Percentiles rank a stretch among this genome's conserved stretches.
phyloP scores from a whole-genome alignment of 1,284 basidiomycete species.

The Polyporus tsugae region DNA sequence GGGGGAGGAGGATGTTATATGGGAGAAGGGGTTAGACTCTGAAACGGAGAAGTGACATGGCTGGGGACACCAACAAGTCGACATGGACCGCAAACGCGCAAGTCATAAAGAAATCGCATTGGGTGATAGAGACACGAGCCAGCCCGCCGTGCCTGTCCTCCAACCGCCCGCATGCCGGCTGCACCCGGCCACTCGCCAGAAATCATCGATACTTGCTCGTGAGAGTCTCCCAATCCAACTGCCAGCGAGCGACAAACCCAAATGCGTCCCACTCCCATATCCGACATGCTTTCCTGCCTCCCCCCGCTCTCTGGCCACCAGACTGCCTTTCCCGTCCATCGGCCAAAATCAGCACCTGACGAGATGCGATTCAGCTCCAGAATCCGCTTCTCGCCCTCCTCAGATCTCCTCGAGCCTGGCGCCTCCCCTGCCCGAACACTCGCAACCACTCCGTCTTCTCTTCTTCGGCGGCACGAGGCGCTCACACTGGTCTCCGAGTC shows the following conservation, averaged over 20 bases:
- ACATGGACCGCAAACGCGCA: slow-evolving; percentile 37
- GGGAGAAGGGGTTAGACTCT: slow-evolving; percentile 38
- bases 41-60: slow-evolving; percentile 40
- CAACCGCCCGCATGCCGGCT: slow-evolving; percentile 13
- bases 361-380: slow-evolving; percentile 32
- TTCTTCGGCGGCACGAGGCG: slow-evolving; percentile 18
- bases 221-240: slow-evolving; percentile 11
- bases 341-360: slow-evolving; percentile 34
- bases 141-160: slow-evolving; percentile 34
- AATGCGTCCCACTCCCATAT: slow-evolving; percentile 22
- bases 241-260: slow-evolving; percentile 15
- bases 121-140: slow-evolving; percentile 38
- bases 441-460: slow-evolving; percentile 3
- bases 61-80: slow-evolving; percentile 38
- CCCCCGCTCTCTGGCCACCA: slow-evolving; percentile 24
- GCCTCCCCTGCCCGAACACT: not conserved
- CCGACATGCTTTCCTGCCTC: slow-evolving; percentile 21
- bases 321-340: slow-evolving; percentile 36
- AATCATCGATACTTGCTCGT: slow-evolving; percentile 26
- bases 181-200: not conserved
- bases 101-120: slow-evolving; percentile 32
- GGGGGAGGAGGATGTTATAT: slow-evolving; percentile 33
- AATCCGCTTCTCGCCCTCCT: slow-evolving; percentile 22
- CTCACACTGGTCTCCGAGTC: slow-evolving; percentile 10
- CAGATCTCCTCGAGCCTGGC: slow-evolving; percentile 13